Evolutionary conservation across 495 filamentous ascomycete species (phyloP), one percentile per base, ranked within the genome.

Genomic region (Penicillium maclennaniae): DNA sequence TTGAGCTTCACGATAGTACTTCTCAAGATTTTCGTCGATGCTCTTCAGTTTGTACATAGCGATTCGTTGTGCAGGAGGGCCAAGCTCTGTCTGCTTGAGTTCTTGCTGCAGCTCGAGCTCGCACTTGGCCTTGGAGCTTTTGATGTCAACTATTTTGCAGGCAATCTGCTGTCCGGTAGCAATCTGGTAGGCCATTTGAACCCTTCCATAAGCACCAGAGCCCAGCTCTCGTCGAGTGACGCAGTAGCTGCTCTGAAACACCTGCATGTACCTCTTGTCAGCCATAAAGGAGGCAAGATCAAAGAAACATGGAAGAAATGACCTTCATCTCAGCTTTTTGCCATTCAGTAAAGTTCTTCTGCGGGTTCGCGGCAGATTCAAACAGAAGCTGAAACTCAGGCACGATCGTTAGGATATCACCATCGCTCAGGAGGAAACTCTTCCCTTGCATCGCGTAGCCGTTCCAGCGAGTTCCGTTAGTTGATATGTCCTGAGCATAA

Each of bases 401-500:
- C 3, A 61, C 31, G 14, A 75, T 25, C 1, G 34, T 36, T 2
- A 88, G 69, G 6, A 72, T 54, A 58, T 87, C 83, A 2, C 80
- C 80, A 59, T 81, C 54, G 38, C 76, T 70, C 7, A 87, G 75
- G 1, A 86, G 71, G 51, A 78, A 70, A 19, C 74, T 65, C 15
- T 60, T 59, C 1, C 60, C 61, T 34, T 62, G 66, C 55, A 83
- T 76, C 3, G 68, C 62, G 21, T 62, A 58, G 2, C 64, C 68
- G 49, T 84, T 81, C 68, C 84, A 75, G 26, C 62, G 68, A 0
- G 79, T 82, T 3, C 83, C 83, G 56, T 83, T 84, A 6, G 61
- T 59, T 3, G 84, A 86, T 7, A 81, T 62, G 50, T 87, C 82
- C 39, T 84, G 73, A 19, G 81, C 81, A 47, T 86, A 87, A 6